Conservation (phyloP, 441 rosid genomes). For the Gossypium schwendimanii region DNA sequence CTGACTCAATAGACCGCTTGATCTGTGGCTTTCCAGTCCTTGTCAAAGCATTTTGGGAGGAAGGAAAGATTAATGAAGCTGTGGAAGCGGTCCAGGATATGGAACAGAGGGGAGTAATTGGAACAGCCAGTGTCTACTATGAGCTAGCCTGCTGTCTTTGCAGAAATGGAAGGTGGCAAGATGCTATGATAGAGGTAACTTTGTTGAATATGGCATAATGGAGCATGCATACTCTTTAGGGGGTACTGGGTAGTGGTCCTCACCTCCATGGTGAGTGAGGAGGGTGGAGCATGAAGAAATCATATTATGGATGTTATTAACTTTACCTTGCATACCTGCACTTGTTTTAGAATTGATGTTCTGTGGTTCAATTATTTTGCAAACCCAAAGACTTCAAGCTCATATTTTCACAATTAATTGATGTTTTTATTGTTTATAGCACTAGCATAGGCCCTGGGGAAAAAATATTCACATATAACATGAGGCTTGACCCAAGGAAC, state of each 20-base stretch:
- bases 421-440: neutral
- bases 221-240: too few relatives aligned
- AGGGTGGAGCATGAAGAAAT: neutral
- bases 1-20: neutral
- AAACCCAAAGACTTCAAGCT: neutral
- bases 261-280: too few relatives aligned
- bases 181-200: constrained; percentile 67
- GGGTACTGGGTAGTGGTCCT: neutral
- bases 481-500: neutral
- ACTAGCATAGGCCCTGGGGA: neutral
- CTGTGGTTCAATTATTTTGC: neutral
- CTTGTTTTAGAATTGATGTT: neutral
- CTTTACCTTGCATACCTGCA: neutral
- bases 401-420: neutral
- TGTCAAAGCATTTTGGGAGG: constrained; percentile 74
- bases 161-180: constrained; percentile 68
- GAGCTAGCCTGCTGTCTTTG: constrained; percentile 90
- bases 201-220: constrained; percentile 2
- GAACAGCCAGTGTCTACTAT: constrained; percentile 71
- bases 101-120: constrained; percentile 84
- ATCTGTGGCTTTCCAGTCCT: constrained; percentile 50
- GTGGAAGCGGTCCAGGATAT: constrained; percentile 74
- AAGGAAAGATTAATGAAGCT: constrained; percentile 69
- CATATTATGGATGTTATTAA: neutral
- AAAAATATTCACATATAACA: neutral